Conservation (phyloP, 257 asterid genomes). For the Nicotiana otophora region DNA sequence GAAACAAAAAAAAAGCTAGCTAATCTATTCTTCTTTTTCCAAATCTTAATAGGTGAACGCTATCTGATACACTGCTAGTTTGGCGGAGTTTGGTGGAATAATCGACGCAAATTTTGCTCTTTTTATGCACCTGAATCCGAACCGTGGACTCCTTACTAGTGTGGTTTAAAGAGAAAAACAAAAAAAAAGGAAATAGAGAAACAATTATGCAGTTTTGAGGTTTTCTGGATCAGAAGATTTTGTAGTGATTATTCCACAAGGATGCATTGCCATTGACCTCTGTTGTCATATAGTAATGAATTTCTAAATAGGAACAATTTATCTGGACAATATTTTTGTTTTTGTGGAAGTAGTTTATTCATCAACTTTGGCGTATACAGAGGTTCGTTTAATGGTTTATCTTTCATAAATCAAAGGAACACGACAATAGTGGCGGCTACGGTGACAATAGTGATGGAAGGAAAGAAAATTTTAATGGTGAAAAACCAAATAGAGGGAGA, state of each 20-base stretch:
- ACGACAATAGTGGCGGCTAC: conserved; percentile 16
- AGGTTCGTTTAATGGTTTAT: background rate
- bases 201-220: background rate
- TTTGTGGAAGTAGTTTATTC: background rate
- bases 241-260: background rate
- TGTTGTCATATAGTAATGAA: background rate
- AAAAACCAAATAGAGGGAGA: no score
- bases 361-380: background rate
- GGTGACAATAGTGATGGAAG: no score
- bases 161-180: no score
- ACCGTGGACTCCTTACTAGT: no score
- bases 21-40: no score
- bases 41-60: no score
- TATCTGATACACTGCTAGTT: no score
- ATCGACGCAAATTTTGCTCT: no score
- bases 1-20: no score
- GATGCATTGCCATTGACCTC: conserved; percentile 5
- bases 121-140: no score
- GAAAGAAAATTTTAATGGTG: no score
- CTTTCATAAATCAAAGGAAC: background rate
- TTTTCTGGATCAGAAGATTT: background rate
- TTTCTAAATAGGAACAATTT: background rate
- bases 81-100: no score
- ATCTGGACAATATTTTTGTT: background rate
- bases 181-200: background rate